Conservation (phyloP, 192 early-diverging fungal genomes). For the Geranomyces variabilis region DNA sequence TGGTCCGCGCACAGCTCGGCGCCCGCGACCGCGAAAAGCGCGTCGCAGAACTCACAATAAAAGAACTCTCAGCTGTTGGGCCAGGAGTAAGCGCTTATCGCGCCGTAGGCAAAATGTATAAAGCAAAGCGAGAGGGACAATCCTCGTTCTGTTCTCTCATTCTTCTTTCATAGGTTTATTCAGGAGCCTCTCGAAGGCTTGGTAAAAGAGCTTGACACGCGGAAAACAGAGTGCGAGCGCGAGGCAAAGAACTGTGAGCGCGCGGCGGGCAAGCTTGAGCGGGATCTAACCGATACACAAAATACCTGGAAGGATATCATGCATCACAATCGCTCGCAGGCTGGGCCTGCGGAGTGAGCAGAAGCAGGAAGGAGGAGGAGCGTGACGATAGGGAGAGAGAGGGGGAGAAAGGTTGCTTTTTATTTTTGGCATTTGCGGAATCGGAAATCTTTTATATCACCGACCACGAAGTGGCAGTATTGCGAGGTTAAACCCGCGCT, state of each 20-base stretch:
- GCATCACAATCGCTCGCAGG: conserved; percentile 9
- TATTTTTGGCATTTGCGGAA: too few relatives aligned
- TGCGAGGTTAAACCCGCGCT: too few relatives aligned
- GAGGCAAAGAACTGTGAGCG: conserved; percentile 58
- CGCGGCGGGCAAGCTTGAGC: conserved; percentile 60
- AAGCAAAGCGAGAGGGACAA: background rate
- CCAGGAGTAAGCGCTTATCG: conserved; percentile 65
- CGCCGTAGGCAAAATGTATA: conserved; percentile 75
- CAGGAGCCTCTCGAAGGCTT: conserved; percentile 52
- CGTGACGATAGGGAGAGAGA: too few relatives aligned
- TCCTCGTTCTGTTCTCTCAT: background rate
- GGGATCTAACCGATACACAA: conserved; percentile 58
- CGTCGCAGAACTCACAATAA: conserved; percentile 68
- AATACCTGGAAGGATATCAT: conserved; percentile 31
- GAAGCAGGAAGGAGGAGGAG: background rate
- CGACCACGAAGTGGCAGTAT: too few relatives aligned
- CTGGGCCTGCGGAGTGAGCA: background rate
- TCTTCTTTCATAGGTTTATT: conserved; percentile 54
- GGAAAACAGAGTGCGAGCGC: conserved; percentile 45
- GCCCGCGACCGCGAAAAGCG: conserved; percentile 67
- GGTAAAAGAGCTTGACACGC: conserved; percentile 43
- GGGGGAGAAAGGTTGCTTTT: too few relatives aligned
- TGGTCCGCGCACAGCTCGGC: conserved; percentile 65
- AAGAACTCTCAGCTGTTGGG: conserved; percentile 62
- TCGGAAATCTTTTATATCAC: too few relatives aligned